A percentile compares a stretch with the other conserved stretches of the same genome.
Evolutionary conservation across 2,329 filamentous ascomycete genomes (phyloP).

Genomic region (Dactylellina parvicollis): DNA sequence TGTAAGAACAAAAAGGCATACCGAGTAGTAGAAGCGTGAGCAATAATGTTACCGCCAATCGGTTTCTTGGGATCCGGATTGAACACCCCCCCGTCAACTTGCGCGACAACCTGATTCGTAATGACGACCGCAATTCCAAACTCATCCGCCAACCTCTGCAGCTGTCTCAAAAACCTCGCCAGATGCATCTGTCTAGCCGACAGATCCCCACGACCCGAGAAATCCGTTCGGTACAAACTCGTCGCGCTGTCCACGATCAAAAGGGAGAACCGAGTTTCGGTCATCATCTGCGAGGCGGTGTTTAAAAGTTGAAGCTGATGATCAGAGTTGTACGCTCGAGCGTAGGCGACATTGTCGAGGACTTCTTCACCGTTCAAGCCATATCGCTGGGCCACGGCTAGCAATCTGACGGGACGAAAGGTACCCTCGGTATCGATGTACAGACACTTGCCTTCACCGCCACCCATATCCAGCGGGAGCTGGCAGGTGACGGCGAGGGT

Average conservation of each 20-base stretch:
- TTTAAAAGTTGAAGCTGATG: constrained; percentile 95
- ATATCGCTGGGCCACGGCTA: constrained; percentile 92
- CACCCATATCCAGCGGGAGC: constrained; percentile 97
- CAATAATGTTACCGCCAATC: constrained; percentile 98
- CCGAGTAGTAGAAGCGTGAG: constrained; percentile 90
- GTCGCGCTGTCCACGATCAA: constrained; percentile 97
- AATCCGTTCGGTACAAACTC: constrained; percentile 93
- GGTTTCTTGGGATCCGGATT: constrained; percentile 99
- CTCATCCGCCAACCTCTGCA: constrained; percentile 79
- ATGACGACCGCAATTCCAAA: constrained; percentile 99
- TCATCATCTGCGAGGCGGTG: constrained; percentile 98
- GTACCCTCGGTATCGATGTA: constrained; percentile 99
- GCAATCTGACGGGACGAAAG: constrained; percentile 87
- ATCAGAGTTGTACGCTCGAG: constrained; percentile 96
- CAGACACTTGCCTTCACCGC: constrained; percentile 95
- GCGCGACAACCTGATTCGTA: constrained; percentile 97
- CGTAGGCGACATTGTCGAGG: constrained; percentile 97
- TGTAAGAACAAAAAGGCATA: constrained; percentile 12
- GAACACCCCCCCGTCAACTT: constrained; percentile 98
- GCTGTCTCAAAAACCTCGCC: constrained; percentile 85
- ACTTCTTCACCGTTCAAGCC: constrained; percentile 97
- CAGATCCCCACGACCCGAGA: constrained; percentile 93
- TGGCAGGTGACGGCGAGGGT: constrained; percentile 98
- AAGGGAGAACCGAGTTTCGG: constrained; percentile 94
- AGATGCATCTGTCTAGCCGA: constrained; percentile 91